Base-by-base conservation (phyloP, 805 yeast genomes). In the Candida ovalis region DNA sequence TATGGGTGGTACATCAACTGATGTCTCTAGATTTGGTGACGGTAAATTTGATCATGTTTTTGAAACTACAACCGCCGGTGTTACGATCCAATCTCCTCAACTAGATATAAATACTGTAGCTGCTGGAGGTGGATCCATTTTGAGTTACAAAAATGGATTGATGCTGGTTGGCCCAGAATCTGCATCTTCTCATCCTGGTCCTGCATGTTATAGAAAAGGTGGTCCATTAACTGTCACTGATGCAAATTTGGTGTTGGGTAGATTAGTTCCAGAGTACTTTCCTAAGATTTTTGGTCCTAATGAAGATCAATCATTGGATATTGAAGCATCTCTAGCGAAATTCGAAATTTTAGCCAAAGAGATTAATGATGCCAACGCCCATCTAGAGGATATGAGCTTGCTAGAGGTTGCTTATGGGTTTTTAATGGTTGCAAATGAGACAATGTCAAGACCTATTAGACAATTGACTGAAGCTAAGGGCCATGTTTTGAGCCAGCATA, bases 1-100 rank as follows among this genome's bases (percentile, higher is more conserved):
- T 65, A 86, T 88, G 91, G 96, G 96, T 43, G 96, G 96, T 43
- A 88, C 96, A 1, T 84, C 92, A 1, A 88, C 96, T 1, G 96
- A 88, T 68, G 91, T 86, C 3, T 81, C 89, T 4, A 73, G 96
- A 52, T 88, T 71, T 60, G 82, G 82, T 41, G 64, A 62, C 23
- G 92, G 92, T 2, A 74, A 77, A 40, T 75, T 81, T 28, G 91
- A 86, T 50, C 92, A 86, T 62, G 86, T 86, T 15, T 86, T 88
- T 62, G 96, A 88, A 63, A 85, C 91, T 3, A 78, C 84, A 2
- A 86, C 90, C 12, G 95, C 96, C 2, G 92, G 92, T 21, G 82
- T 88, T 42, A 83, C 86, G 2, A 84, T 88, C 45, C 94, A 86
- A 56, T 82, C 94, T 12, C 96, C 96, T 2, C 96, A 88, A 61